Percentiles rank a stretch among this genome's conserved stretches.
Conservation (phyloP, 2,329 filamentous ascomycete genomes). For the Cercospora sesami region DNA sequence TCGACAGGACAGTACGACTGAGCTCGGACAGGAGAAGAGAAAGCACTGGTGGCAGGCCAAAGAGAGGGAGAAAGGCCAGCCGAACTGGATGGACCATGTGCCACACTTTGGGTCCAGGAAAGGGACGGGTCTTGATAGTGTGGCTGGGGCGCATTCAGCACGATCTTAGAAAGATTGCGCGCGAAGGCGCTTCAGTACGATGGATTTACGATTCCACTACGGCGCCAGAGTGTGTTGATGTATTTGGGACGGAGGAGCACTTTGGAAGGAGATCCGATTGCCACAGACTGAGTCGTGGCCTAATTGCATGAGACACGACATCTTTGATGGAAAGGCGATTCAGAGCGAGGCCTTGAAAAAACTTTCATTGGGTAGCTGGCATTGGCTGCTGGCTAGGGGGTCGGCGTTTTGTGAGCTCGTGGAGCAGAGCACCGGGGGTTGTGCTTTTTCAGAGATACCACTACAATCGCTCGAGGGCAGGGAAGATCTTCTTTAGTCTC, state of each 20-base stretch:
- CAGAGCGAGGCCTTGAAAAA: neutral
- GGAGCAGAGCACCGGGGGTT: slow-evolving; percentile 1
- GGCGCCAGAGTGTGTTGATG: slow-evolving; percentile 5
- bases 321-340: neutral
- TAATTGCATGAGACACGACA: slow-evolving; percentile 8
- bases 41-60: slow-evolving; percentile 36
- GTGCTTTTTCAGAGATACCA: slow-evolving; percentile 23
- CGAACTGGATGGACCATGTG: slow-evolving; percentile 47
- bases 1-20: neutral
- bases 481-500: slow-evolving; percentile 15
- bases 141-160: slow-evolving; percentile 31
- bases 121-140: slow-evolving; percentile 45
- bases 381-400: neutral
- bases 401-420: neutral
- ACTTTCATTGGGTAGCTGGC: slow-evolving; percentile 6
- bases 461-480: slow-evolving; percentile 16
- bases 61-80: slow-evolving; percentile 35
- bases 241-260: neutral
- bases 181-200: slow-evolving; percentile 4
- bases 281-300: neutral
- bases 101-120: slow-evolving; percentile 45
- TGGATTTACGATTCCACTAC: slow-evolving; percentile 11
- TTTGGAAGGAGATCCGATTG: neutral
- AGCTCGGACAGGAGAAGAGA: slow-evolving; percentile 22
- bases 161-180: slow-evolving; percentile 28